Base-by-base conservation (phyloP, 1,284 basidiomycete genomes). In the Somion occarium region DNA sequence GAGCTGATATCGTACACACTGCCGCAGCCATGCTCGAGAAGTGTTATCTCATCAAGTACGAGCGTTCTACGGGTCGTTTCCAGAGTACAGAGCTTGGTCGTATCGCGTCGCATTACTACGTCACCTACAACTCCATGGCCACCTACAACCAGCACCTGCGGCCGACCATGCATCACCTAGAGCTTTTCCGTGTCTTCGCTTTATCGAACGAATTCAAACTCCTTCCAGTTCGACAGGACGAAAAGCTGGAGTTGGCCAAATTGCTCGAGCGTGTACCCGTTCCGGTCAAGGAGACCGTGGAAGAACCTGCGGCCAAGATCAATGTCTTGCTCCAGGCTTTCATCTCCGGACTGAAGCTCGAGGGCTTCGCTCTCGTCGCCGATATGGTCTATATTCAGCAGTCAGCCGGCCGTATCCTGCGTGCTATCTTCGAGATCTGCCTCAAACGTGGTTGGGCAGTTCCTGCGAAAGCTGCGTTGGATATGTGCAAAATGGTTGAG, bases 351-450 rank as follows among this genome's bases (percentile, higher is more conserved):
- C 83, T 98, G 50, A 97, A 93, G 69, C 79, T 99, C 2, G 91
- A 96, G 83, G 86, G 88, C 0, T 99, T 98, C 64, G 95, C 95
- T 5, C 84, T 99, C 18, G 91, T 98, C 15, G 93, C 96, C 1
- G 96, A 99, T 68, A 99, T 99, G 97, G 95, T 98, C 3, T 98
- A 93, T 63, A 85, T 96, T 3, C 89, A 92, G 59, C 92, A 95
- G 64, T 94, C 91, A 2, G 92, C 92, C 2, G 92, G 92, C 43
- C 88, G 91, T 66, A 98, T 99, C 62, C 74, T 99, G 38, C 91
- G 95, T 18, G 96, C 97, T 13, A 91, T 99, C 66, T 99, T 97
- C 60, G 96, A 99, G 72, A 99, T 99, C 50, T 99, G 96, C 66
- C 74, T 98, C 55, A 98, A 97, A 73, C 85, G 95, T 52, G 96